Percentiles rank a stretch among this genome's conserved stretches.
phyloP scores from a whole-genome alignment of 169 alveolate genomes.

The Perkinsus chesapeaki region DNA sequence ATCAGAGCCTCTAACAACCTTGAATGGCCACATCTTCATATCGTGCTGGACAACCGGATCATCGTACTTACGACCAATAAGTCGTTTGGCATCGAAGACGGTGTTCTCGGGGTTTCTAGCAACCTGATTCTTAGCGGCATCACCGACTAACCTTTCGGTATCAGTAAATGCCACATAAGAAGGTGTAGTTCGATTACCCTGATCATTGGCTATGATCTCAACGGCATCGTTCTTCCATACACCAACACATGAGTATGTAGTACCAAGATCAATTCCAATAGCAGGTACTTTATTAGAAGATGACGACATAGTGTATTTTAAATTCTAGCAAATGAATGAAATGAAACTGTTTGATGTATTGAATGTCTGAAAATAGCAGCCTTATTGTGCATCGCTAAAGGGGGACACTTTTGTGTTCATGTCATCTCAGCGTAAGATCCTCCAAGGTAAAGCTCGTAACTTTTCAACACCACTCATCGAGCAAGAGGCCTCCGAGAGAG shows the following conservation, averaged over 20 bases:
- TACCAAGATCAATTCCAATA: constrained; percentile 99
- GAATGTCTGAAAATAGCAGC: too few relatives aligned
- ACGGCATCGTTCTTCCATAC: constrained; percentile 95
- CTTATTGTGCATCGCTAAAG: too few relatives aligned
- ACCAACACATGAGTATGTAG: constrained; percentile 98
- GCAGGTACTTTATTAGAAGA: constrained; percentile 40
- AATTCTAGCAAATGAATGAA: too few relatives aligned
- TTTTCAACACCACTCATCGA: too few relatives aligned
- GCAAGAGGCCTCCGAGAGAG: too few relatives aligned
- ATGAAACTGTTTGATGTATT: background rate
- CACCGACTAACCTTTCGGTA: constrained; percentile 90
- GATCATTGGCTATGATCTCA: constrained; percentile 95
- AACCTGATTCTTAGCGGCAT: constrained; percentile 89
- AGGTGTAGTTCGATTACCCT: constrained; percentile 98
- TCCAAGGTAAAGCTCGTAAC: too few relatives aligned
- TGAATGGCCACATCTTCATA: constrained; percentile 84
- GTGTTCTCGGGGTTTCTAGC: constrained; percentile 88
- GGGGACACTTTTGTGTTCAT: too few relatives aligned
- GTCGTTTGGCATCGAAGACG: constrained; percentile 86
- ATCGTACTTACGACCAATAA: constrained; percentile 81
- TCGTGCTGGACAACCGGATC: constrained; percentile 80
- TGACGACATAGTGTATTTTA: background rate
- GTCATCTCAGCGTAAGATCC: too few relatives aligned
- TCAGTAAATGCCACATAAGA: constrained; percentile 97
- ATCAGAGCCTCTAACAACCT: constrained; percentile 65